Percentiles rank a stretch among this genome's conserved stretches.
Evolutionary conservation across 1,139 yeast species (phyloP).

Genomic region (Saccharomyces uvarum): DNA sequence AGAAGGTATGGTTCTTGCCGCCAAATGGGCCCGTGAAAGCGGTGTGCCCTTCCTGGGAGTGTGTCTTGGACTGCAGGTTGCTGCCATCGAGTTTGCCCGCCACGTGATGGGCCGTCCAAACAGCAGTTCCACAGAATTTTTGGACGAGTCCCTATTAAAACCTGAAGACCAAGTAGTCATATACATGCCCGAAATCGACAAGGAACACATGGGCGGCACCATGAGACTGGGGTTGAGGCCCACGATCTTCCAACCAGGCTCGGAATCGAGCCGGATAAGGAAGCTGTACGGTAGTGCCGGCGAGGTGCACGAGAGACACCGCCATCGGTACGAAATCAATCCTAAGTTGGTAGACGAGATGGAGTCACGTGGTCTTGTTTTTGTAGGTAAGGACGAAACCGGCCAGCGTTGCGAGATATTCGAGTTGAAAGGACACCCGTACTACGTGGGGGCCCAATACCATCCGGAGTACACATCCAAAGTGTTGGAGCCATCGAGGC

Average conservation of each 20-base stretch:
- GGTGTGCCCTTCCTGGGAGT: conserved; percentile 91
- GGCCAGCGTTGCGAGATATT: conserved; percentile 90
- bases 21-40: conserved; percentile 95
- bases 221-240: conserved; percentile 96
- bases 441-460: conserved; percentile 91
- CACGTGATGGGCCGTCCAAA: conserved; percentile 60
- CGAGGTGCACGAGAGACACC: conserved; percentile 84
- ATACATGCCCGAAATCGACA: conserved; percentile 97
- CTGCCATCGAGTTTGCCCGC: conserved; percentile 90
- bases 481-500: conserved; percentile 91
- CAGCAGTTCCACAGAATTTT: conserved; percentile 80
- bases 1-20: conserved; percentile 96
- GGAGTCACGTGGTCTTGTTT: conserved; percentile 72
- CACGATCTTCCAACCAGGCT: conserved; percentile 67
- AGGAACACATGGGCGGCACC: conserved; percentile 93
- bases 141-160: conserved; percentile 51
- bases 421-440: conserved; percentile 75
- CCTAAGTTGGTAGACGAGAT: conserved; percentile 66
- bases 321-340: conserved; percentile 96
- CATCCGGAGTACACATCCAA: conserved; percentile 97
- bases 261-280: conserved; percentile 68
- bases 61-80: conserved; percentile 95
- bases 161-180: conserved; percentile 62
- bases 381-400: conserved; percentile 88
- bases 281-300: conserved; percentile 69